Percentiles rank a stretch among this genome's conserved stretches.
Evolutionary conservation across 164 flowering plant species (phyloP).

Genomic region (Chloranthus sessilifolius): DNA sequence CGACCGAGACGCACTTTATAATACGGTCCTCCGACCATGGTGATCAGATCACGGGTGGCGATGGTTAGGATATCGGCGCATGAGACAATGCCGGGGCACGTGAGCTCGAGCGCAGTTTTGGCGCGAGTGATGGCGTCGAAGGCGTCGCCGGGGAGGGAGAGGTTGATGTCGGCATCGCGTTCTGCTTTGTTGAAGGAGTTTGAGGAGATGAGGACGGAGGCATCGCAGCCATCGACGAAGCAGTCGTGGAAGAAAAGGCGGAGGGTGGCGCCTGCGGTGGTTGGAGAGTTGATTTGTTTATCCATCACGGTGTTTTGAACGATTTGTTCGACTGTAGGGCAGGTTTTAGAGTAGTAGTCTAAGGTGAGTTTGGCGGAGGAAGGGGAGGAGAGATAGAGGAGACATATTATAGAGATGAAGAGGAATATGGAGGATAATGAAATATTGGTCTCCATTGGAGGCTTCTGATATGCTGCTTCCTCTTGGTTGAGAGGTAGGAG

Average conservation of each 20-base stretch:
- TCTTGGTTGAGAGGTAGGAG: not conserved
- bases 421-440: slow-evolving; percentile 3
- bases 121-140: slow-evolving; percentile 53
- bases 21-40: slow-evolving; percentile 66
- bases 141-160: slow-evolving; percentile 70
- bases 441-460: not conserved
- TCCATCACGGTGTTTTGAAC: slow-evolving; percentile 28
- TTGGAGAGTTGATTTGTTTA: slow-evolving; percentile 51
- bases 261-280: slow-evolving; percentile 62
- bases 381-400: not conserved
- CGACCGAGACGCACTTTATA: slow-evolving; percentile 50
- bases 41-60: slow-evolving; percentile 50
- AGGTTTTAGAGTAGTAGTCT: slow-evolving; percentile 39
- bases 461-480: not conserved
- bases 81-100: slow-evolving; percentile 68
- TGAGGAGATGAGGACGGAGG: slow-evolving; percentile 51
- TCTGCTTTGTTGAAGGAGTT: slow-evolving; percentile 50
- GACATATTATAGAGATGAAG: not conserved
- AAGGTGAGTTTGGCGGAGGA: slow-evolving; percentile 26
- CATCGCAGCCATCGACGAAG: slow-evolving; percentile 57
- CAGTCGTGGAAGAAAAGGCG: slow-evolving; percentile 70
- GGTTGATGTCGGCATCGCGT: slow-evolving; percentile 66
- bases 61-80: slow-evolving; percentile 67
- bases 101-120: slow-evolving; percentile 58
- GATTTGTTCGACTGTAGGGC: slow-evolving; percentile 40